A percentile compares a stretch with the other conserved stretches of the same genome.
Conservation (phyloP, 768 basidiomycete species). For the Fomitopsis serialis region DNA sequence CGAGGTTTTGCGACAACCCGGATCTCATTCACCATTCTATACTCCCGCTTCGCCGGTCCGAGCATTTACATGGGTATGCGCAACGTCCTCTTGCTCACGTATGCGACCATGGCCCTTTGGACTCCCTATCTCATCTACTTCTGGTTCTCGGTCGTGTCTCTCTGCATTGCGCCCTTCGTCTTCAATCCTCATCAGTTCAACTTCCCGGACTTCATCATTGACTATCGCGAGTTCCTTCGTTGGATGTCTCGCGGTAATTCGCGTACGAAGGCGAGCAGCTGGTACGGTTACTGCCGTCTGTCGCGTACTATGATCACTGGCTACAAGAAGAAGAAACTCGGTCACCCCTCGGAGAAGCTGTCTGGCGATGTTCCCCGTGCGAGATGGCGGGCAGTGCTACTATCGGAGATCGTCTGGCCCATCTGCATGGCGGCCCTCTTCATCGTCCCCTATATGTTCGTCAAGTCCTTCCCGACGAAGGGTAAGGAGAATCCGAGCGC, state of each 20-base stretch:
- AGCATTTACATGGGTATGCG: conserved; percentile 99
- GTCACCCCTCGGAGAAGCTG: conserved; percentile 95
- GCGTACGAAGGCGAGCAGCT: conserved; percentile 91
- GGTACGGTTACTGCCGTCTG: conserved; percentile 99
- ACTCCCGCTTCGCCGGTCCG: conserved; percentile 98
- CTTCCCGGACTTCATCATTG: conserved; percentile 94
- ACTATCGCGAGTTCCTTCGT: conserved; percentile 95
- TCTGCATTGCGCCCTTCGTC: conserved; percentile 95
- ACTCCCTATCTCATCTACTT: conserved; percentile 96
- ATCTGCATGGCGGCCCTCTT: conserved; percentile 74
- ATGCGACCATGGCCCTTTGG: conserved; percentile 89
- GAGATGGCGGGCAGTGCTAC: conserved; percentile 75
- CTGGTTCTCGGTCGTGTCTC: conserved; percentile 94
- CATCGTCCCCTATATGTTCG: conserved; percentile 84
- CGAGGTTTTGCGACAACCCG: conserved; percentile 98
- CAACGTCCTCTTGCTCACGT: conserved; percentile 84
- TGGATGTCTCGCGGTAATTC: conserved; percentile 99
- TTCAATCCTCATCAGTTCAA: conserved; percentile 99
- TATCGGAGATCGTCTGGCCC: conserved; percentile 81
- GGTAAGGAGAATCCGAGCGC: conserved; percentile 74
- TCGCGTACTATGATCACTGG: conserved; percentile 97
- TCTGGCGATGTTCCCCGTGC: conserved; percentile 94
- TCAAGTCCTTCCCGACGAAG: conserved; percentile 79
- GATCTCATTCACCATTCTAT: conserved; percentile 93
- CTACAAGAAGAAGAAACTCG: conserved; percentile 98